Base-by-base conservation (phyloP, 495 filamentous ascomycete species). In the Aspergillus bridgeri region DNA sequence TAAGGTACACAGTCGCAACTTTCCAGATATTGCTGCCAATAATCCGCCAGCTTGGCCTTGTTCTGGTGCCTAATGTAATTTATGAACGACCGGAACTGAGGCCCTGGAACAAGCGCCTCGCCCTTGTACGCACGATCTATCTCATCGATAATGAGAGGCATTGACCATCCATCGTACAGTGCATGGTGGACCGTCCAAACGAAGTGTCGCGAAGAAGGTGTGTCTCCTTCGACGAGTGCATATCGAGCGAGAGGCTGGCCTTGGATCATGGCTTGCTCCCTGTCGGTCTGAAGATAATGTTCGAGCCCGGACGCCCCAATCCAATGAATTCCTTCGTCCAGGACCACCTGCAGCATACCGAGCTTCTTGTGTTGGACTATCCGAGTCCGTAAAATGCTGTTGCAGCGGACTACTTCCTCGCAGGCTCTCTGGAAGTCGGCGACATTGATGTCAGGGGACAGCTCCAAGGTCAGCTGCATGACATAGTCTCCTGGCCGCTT, bases 131-230 rank as follows among this genome's bases (percentile, higher is more conserved):
- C 44, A 5, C 43, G 42, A 21, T 61, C 54, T 1, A 61, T 55
- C 5, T 44, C 44, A 18, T 65, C 58, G 20, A 61, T 24, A 9
- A 65, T 53, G 27, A 62, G 64, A 24, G 74, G 72, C 69, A 83
- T 74, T 8, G 74, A 79, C 78, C 81, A 84, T 8, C 83, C 84
- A 58, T 88, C 86, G 50, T 86, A 87, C 0, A 86, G 50, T 2
- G 81, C 79, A 55, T 88, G 85, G 59, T 87, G 84, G 52, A 80
- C 76, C 1, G 79, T 85, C 59, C 77, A 71, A 3, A 83, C 76
- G 29, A 84, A 75, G 53, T 74, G 58, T 15, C n/a, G 46, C 20
- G 46, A 54, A 17, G 22, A 24, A 2, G 42, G 15, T 3, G 27
- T 29, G 3, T 18, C 13, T 38, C 59, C 54, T 0, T 53, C 9